Evolutionary conservation across 106 monocot species (phyloP).

Genomic region (Amphibolis antarctica): DNA sequence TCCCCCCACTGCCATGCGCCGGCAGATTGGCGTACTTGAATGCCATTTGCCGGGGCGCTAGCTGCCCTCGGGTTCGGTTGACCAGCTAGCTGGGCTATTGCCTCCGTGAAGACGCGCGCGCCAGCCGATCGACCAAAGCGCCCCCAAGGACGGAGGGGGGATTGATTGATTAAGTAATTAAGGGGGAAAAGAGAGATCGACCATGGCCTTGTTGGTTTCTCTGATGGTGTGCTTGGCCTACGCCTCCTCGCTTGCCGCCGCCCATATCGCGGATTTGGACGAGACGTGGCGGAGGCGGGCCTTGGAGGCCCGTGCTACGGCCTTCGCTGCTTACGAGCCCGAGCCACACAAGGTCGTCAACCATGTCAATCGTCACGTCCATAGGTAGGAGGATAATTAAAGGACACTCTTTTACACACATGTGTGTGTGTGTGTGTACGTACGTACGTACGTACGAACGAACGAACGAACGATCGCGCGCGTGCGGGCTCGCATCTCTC

Average conservation of each 20-base stretch:
- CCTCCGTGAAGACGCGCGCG: neutral
- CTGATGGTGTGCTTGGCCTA: neutral
- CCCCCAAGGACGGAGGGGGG: too few relatives aligned
- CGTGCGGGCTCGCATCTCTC: too few relatives aligned
- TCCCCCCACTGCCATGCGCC: neutral
- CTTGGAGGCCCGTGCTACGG: constrained; percentile 6
- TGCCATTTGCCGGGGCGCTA: neutral
- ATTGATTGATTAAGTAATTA: too few relatives aligned
- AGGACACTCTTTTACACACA: too few relatives aligned
- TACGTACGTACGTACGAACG: too few relatives aligned
- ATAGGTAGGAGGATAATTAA: neutral
- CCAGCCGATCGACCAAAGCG: too few relatives aligned
- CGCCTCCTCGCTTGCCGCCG: neutral
- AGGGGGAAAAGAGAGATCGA: too few relatives aligned
- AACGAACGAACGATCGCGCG: too few relatives aligned
- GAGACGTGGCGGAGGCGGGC: constrained; percentile 36
- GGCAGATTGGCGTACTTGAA: neutral
- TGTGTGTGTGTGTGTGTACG: too few relatives aligned
- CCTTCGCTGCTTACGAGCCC: constrained; percentile 20
- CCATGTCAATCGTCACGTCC: constrained; percentile 11
- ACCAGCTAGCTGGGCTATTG: neutral
- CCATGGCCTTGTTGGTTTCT: neutral
- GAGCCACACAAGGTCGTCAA: constrained; percentile 16
- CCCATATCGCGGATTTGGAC: constrained; percentile 25
- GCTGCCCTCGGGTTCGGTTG: too few relatives aligned